Conservation (phyloP, 306 rosid species). For the Glycine tomentella region DNA sequence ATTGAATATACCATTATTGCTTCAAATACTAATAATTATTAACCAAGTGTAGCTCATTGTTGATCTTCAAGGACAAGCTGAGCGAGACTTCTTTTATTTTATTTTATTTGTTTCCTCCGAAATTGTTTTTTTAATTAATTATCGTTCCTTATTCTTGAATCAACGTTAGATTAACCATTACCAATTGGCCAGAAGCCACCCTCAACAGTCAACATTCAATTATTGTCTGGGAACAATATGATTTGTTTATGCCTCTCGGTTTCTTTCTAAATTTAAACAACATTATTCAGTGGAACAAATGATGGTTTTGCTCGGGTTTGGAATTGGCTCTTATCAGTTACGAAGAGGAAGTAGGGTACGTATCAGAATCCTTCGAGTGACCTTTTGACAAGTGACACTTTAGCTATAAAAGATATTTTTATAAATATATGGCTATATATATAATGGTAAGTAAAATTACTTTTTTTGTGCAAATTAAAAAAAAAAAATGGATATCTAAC, state of each 20-base stretch:
- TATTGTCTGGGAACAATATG: not conserved
- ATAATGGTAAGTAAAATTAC: too few species aligned
- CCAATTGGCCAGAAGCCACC: too few species aligned
- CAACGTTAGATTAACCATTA: not conserved
- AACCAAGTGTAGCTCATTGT: not conserved
- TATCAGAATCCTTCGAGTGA: not conserved
- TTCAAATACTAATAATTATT: not conserved
- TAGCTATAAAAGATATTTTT: too few species aligned
- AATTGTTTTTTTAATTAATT: not conserved
- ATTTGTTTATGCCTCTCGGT: not conserved
- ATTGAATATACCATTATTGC: not conserved
- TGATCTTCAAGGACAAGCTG: not conserved
- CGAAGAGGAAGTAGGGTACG: too few species aligned
- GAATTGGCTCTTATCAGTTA: not conserved
- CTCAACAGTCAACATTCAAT: not conserved
- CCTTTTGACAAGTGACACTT: not conserved
- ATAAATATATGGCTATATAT: too few species aligned
- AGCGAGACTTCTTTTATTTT: not conserved
- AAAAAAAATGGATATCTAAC: not conserved
- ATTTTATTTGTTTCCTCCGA: not conserved
- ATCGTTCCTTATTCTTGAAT: not conserved
- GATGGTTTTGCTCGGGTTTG: not conserved
- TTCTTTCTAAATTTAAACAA: conserved; percentile 3
- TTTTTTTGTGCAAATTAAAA: too few species aligned
- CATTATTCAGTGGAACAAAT: not conserved